Conservation (phyloP, 352 stramenopile species). For the Lagenidium sp. region DNA sequence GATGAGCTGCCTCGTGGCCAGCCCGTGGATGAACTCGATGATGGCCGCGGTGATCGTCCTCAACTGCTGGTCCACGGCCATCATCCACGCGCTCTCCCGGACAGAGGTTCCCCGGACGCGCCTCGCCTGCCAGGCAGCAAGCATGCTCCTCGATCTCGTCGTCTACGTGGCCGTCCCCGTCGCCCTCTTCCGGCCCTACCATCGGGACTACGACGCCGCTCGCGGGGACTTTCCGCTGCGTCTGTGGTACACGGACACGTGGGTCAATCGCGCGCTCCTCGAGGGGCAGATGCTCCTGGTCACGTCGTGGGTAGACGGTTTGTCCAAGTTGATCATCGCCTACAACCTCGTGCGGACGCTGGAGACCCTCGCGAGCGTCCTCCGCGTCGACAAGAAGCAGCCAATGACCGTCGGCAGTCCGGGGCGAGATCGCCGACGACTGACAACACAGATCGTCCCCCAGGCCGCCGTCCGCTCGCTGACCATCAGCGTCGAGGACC, state of each 20-base stretch:
- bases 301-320: conserved; percentile 1
- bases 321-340: neutral
- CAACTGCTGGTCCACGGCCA: conserved; percentile 1
- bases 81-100: neutral
- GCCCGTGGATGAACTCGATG: conserved; percentile 1
- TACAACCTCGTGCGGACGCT: neutral
- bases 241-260: conserved; percentile 9
- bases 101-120: neutral
- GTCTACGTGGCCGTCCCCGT: neutral
- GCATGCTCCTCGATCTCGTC: neutral
- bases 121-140: neutral
- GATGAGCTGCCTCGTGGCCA: neutral
- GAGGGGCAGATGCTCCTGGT: conserved; percentile 18
- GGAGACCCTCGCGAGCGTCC: neutral
- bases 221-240: neutral
- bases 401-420: neutral
- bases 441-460: neutral
- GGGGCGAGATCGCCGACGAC: neutral
- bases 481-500: neutral
- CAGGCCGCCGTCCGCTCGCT: neutral
- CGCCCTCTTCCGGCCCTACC: conserved; percentile 1
- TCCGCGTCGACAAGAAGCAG: neutral
- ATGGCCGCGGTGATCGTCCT: neutral
- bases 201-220: neutral
- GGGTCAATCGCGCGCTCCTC: conserved; percentile 8